Evolutionary conservation across 2,329 filamentous ascomycete genomes (phyloP), one percentile per base, ranked within the genome.

Genomic region (Anthostomella pinea): DNA sequence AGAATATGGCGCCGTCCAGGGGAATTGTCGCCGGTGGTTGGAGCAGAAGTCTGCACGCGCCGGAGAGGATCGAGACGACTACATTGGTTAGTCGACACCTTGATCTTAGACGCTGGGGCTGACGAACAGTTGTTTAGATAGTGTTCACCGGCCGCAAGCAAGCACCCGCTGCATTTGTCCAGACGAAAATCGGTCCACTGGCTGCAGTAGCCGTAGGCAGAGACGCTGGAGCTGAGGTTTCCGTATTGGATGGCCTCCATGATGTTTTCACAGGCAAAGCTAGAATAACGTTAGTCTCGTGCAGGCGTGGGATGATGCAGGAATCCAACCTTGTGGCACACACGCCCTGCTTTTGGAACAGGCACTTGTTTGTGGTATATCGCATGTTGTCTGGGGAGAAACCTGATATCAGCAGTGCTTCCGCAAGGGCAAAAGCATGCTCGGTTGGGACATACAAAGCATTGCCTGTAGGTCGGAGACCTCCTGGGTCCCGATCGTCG

Each of bases 31-130:
- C 49, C 0, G 76, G 77, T 0, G 64, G 54, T 0, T 52, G 43
- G 0, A 79, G 75, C 38, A 63, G 63, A 45, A 81, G 73, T 34
- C 66, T 52, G 48, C 79, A 83, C 6, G 72, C 77, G 13, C 74
- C 77, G 38, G 77, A 61, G 6, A 83, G 64, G 22, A 73, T 33
- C 6, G 47, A 46, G 13, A 48, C 30, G 38, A 59, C 48, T 65
- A 50, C 24, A 39, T 51, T 22, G 53, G 43, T n/a, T n/a, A n/a
- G n/a, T n/a, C n/a, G n/a, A n/a, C n/a, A n/a, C n/a, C n/a, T n/a
- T n/a, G n/a, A n/a, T n/a, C n/a, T n/a, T n/a, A n/a, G n/a, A n/a
- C n/a, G 10, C 18, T 35, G 14, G 17, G 20, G 14, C 11, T 5
- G 20, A 16, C 13, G 13, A 19, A 77, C 74, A 81, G 46, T 83